Evolutionary conservation across 768 basidiomycete genomes (phyloP).

Genomic region (Tylopilus cervinicoccineus): DNA sequence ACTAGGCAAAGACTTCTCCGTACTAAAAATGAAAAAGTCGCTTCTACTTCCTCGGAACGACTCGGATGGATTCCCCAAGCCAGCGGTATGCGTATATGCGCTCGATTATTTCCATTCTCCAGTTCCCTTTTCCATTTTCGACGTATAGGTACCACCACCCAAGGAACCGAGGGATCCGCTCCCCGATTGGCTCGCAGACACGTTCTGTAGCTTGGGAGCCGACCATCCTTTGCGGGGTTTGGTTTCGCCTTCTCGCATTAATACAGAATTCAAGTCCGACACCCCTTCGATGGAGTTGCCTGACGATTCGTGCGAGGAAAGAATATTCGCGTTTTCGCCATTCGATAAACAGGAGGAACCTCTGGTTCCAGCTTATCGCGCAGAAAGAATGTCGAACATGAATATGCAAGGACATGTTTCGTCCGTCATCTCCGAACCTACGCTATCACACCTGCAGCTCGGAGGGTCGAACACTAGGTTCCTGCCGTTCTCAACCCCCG

Average conservation of each 20-base stretch:
- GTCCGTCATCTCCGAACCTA: background rate
- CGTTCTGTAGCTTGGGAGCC: conserved; percentile 43
- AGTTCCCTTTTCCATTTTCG: conserved; percentile 10
- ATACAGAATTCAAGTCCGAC: conserved; percentile 1
- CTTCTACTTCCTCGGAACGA: conserved; percentile 1
- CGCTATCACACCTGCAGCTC: background rate
- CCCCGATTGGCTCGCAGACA: conserved; percentile 54
- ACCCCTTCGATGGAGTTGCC: conserved; percentile 1
- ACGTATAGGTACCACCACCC: conserved; percentile 16
- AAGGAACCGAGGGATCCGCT: conserved; percentile 31
- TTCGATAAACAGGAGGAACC: conserved; percentile 13
- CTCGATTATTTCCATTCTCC: conserved; percentile 11
- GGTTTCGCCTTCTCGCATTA: conserved; percentile 19
- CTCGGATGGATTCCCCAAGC: conserved; percentile 4
- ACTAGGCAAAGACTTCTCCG: conserved; percentile 39
- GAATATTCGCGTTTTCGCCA: conserved; percentile 29
- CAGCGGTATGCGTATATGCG: conserved; percentile 32
- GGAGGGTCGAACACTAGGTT: background rate
- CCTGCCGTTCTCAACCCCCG: conserved; percentile 26
- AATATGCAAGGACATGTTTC: background rate
- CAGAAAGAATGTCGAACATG: background rate
- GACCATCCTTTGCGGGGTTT: conserved; percentile 34
- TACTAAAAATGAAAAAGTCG: conserved; percentile 38
- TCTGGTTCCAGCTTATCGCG: background rate
- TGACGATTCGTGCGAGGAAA: conserved; percentile 12